Evolutionary conservation across 129 eudicot genomes (phyloP).

Genomic region (Pseudognaphalium luteoalbum): DNA sequence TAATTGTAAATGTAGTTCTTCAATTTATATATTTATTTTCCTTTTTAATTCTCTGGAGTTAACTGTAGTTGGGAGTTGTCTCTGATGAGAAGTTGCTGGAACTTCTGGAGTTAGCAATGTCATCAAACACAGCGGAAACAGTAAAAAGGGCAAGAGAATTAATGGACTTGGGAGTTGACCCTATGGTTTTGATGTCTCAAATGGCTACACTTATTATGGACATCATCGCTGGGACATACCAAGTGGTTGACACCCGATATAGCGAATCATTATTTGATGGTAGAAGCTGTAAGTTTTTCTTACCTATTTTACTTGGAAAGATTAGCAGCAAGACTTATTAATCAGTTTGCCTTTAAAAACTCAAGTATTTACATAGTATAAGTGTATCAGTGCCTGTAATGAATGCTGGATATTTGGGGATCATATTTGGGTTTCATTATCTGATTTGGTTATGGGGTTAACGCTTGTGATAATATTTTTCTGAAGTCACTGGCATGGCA

Average conservation of each 20-base stretch:
- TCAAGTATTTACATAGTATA: not conserved
- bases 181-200: conserved; percentile 80
- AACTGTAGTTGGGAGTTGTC: conserved; percentile 74
- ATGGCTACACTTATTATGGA: conserved; percentile 86
- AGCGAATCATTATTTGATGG: conserved; percentile 59
- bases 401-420: too few relatives aligned
- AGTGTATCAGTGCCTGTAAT: too few relatives aligned
- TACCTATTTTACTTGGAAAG: conserved; percentile 1
- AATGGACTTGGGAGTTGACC: conserved; percentile 88
- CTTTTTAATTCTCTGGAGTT: conserved; percentile 3
- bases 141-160: conserved; percentile 83
- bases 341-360: too few relatives aligned
- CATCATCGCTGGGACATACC: conserved; percentile 85
- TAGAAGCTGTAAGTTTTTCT: conserved; percentile 70
- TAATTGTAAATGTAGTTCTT: not conserved
- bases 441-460: too few relatives aligned
- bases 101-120: conserved; percentile 84
- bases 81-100: conserved; percentile 84
- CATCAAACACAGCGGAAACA: conserved; percentile 86
- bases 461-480: too few relatives aligned
- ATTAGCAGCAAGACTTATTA: not conserved
- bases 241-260: conserved; percentile 47
- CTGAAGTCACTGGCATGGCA: not conserved
- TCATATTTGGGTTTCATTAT: too few relatives aligned
- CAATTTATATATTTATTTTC: not conserved